phyloP scores from a whole-genome alignment of 345 rosid genomes.

The Gossypium sturtianum region DNA sequence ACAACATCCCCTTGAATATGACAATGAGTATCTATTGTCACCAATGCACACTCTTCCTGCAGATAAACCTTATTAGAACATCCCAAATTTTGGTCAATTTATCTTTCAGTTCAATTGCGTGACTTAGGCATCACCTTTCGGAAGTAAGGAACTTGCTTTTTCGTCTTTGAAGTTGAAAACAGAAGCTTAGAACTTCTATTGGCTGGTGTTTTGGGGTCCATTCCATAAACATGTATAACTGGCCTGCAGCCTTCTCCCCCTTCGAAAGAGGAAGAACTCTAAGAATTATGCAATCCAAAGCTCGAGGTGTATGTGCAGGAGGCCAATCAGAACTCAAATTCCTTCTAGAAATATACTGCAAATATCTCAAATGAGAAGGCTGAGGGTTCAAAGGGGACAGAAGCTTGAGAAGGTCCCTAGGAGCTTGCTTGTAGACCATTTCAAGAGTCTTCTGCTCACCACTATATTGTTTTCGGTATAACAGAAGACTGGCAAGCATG shows the following conservation, averaged over 20 bases:
- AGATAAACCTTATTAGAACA: constrained; percentile 26
- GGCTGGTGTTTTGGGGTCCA: constrained; percentile 66
- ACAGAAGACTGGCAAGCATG: constrained; percentile 86
- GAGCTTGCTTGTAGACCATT: constrained; percentile 98
- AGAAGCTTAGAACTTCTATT: constrained; percentile 84
- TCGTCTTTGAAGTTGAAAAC: constrained; percentile 61
- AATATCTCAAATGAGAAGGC: constrained; percentile 94
- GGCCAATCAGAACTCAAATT: constrained; percentile 90
- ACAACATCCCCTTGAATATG: constrained; percentile 94
- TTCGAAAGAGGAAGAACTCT: constrained; percentile 68
- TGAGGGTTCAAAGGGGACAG: constrained; percentile 80
- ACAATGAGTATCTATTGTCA: constrained; percentile 73
- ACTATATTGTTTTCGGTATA: constrained; percentile 72
- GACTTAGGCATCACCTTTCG: constrained; percentile 47
- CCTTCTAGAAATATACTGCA: constrained; percentile 94
- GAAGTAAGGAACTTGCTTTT: constrained; percentile 57
- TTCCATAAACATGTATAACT: constrained; percentile 76
- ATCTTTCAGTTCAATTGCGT: constrained; percentile 13
- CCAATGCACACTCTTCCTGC: constrained; percentile 81
- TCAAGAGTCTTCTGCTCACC: constrained; percentile 98
- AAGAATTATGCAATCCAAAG: constrained; percentile 78
- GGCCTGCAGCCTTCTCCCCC: constrained; percentile 87
- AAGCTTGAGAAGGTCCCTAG: constrained; percentile 79
- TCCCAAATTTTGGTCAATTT: constrained; percentile 8
- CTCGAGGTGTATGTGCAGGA: constrained; percentile 78